Conservation (phyloP, 2,329 filamentous ascomycete genomes). For the Exophiala sp. region DNA sequence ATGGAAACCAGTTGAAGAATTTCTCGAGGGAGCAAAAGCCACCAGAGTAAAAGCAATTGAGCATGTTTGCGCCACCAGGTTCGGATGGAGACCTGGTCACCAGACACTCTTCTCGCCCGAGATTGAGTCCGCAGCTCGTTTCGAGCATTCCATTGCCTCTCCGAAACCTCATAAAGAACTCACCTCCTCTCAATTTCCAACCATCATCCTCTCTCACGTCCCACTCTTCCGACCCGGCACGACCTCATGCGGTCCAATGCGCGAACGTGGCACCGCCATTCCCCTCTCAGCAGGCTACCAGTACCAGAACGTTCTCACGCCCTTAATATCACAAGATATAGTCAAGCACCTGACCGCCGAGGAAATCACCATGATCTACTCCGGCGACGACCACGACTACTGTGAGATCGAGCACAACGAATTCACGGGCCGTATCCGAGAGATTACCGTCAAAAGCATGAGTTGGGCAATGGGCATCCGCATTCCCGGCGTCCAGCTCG, state of each 20-base stretch:
- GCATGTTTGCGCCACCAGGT: slow-evolving; percentile 15
- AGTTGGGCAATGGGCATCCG: slow-evolving; percentile 96
- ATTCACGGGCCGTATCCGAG: slow-evolving; percentile 60
- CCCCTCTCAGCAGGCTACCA: slow-evolving; percentile 78
- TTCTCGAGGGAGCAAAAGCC: slow-evolving; percentile 64
- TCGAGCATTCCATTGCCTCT: neutral
- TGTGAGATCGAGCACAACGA: slow-evolving; percentile 80
- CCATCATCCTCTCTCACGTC: slow-evolving; percentile 85
- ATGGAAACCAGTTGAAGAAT: slow-evolving; percentile 72
- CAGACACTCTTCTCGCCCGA: slow-evolving; percentile 5
- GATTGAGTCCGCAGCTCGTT: slow-evolving; percentile 3
- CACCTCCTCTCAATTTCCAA: slow-evolving; percentile 57
- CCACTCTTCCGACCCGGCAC: slow-evolving; percentile 78
- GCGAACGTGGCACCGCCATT: slow-evolving; percentile 81
- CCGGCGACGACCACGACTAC: slow-evolving; percentile 96
- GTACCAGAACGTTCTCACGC: slow-evolving; percentile 89
- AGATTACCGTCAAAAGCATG: slow-evolving; percentile 93
- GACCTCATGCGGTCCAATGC: slow-evolving; percentile 80
- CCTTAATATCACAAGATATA: slow-evolving; percentile 70
- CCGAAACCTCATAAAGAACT: slow-evolving; percentile 1
- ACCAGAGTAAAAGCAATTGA: slow-evolving; percentile 61
- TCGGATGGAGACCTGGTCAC: slow-evolving; percentile 8
- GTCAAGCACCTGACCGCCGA: slow-evolving; percentile 65
- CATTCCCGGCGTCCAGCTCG: slow-evolving; percentile 79
- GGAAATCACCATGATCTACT: slow-evolving; percentile 82